phyloP scores from a whole-genome alignment of 306 rosid species.

The Carpinus viminea region DNA sequence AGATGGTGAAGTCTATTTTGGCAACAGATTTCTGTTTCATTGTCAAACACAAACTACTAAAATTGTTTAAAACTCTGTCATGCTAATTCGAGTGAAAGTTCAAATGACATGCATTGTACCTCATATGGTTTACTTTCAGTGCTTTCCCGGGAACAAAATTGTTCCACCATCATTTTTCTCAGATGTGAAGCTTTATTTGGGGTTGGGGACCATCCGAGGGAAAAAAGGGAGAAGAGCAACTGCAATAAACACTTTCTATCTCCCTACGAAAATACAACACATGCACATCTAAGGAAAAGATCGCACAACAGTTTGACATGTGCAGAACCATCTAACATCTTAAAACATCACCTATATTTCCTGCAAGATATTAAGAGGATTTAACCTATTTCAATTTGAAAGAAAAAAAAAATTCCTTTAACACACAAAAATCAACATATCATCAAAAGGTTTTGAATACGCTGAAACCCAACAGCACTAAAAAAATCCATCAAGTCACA shows the following conservation, averaged over 20 bases:
- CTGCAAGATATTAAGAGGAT: slow-evolving; percentile 1
- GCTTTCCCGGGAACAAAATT: background rate
- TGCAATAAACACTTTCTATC: background rate
- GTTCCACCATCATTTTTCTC: background rate
- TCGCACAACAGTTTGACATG: slow-evolving; percentile 1
- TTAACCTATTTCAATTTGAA: background rate
- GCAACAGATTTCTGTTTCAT: background rate
- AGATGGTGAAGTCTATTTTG: background rate
- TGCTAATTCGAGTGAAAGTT: background rate
- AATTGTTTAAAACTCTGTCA: background rate
- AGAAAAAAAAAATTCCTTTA: background rate
- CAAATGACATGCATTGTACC: slow-evolving; percentile 13
- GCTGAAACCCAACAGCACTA: background rate
- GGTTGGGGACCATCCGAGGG: background rate
- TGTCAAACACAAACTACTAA: background rate
- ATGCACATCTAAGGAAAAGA: background rate
- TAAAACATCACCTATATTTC: background rate
- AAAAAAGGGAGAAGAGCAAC: background rate
- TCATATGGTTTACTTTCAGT: background rate
- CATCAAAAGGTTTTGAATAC: background rate
- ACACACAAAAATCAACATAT: background rate
- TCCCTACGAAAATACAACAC: background rate
- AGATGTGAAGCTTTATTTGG: background rate
- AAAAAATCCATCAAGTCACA: background rate
- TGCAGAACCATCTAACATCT: background rate